Evolutionary conservation across 2,329 filamentous ascomycete genomes (phyloP).

Genomic region (Helicocarpus griseus): DNA sequence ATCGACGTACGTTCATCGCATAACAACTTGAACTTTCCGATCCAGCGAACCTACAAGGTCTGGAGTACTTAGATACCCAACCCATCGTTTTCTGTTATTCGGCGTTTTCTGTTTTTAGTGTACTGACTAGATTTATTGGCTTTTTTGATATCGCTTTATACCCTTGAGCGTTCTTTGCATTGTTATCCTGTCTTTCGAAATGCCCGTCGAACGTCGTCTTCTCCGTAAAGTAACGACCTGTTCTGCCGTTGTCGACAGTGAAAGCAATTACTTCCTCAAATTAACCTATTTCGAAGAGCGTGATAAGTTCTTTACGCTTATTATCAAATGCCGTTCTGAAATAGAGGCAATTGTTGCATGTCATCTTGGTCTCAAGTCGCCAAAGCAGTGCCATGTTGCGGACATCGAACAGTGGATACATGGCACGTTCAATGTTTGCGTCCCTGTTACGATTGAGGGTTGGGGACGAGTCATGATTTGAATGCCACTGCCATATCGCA

Average conservation of each 20-base stretch:
- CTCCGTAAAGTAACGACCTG: background rate
- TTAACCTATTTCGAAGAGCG: background rate
- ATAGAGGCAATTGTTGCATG: background rate
- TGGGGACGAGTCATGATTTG: constrained; percentile 12
- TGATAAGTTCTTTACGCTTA: background rate
- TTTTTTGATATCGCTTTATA: no score
- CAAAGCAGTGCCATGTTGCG: constrained; percentile 10
- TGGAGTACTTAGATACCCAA: no score
- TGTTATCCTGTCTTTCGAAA: no score
- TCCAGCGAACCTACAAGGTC: no score
- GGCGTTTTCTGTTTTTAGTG: no score
- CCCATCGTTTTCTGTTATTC: no score
- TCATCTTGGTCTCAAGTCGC: constrained; percentile 4
- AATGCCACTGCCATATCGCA: constrained; percentile 18
- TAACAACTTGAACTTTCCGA: no score
- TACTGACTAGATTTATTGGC: no score
- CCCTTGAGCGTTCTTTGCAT: no score
- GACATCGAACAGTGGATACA: constrained; percentile 13
- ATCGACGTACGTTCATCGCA: no score
- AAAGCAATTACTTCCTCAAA: background rate
- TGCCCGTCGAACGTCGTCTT: background rate
- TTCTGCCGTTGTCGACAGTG: background rate
- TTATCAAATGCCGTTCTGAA: background rate
- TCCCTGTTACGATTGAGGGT: constrained; percentile 14
- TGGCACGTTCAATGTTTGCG: constrained; percentile 19